Evolutionary conservation across 1,139 yeast genomes (phyloP), one percentile per base, ranked within the genome.

Genomic region (Taphrina confusa): DNA sequence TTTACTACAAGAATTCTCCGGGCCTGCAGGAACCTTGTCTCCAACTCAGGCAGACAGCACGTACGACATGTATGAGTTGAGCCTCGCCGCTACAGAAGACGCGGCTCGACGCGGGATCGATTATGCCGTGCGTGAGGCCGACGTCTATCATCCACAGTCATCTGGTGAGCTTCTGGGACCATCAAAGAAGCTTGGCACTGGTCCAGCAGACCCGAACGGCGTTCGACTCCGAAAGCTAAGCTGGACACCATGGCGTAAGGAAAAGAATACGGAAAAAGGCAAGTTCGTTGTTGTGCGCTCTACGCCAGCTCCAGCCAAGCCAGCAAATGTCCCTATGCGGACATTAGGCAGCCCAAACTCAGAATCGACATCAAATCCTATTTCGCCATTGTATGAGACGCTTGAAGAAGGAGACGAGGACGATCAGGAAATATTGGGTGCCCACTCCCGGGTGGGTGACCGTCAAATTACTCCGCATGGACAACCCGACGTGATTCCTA

Each of bases 41-140:
- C 56, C 57, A 2, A 27, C 51, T 6, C 50, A 61, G 12, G 20
- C 33, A n/a, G 60, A 60, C 14, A 30, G 51, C 11, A 28, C 31
- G 8, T 42, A 42, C n/a, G 49, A 49, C 12, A 22, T 39, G 39
- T 56, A 44, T 16, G 60, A 51, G 5, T 60, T 40, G 4, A 30
- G 42, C 23, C 45, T 54, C n/a, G 59, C 44, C 2, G 42, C 57
- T 12, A 37, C 54, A 12, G 63, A 45, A 23, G 51, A 36, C 42
- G 55, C 59, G 9, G 45, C 45, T 23, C 55, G 55, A 1, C 56
- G 62, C n/a, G 64, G 63, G 25, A 72, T 69, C 8, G 69, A 72
- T 56, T 72, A 72, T 61, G 75, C 75, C 0, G 70, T 71, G 5
- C 68, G 75, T 6, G 75, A 72, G 59, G 71, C 75, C 1, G 75